Percentiles rank a stretch among this genome's conserved stretches.
These are phyloP conservation scores for Clathrus columnatus DNA, from an alignment of 768 basidiomycete genomes.

Conservation along the genomic window DNA sequence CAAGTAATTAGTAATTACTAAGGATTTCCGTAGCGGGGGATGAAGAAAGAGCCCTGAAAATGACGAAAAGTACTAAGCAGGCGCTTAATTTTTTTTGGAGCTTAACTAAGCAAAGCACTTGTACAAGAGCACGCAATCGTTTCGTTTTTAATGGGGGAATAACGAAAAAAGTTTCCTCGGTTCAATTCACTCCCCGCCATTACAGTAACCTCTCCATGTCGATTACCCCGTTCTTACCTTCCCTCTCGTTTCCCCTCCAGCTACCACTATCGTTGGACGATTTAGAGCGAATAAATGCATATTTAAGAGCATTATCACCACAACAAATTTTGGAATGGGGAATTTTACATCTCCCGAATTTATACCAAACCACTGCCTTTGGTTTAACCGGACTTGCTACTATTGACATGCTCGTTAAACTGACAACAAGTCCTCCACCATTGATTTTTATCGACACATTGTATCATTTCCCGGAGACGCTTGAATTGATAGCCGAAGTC, in stretches of 20 bases:
- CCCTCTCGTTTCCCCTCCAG: conserved; percentile 24
- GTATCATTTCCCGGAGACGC: conserved; percentile 92
- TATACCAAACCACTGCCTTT: conserved; percentile 95
- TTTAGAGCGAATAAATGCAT: conserved; percentile 60
- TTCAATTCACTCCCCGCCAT: background rate
- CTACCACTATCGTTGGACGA: conserved; percentile 52
- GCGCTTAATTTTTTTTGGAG: background rate
- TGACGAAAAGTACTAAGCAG: background rate
- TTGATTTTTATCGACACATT: conserved; percentile 96
- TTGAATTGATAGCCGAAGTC: conserved; percentile 80
- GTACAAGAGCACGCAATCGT: conserved; percentile 11
- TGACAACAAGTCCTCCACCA: conserved; percentile 60
- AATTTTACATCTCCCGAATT: conserved; percentile 61
- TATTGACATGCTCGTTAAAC: conserved; percentile 88
- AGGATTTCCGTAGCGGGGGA: background rate
- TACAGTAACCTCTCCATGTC: background rate
- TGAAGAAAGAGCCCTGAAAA: background rate
- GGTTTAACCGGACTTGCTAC: conserved; percentile 92
- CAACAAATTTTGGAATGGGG: conserved; percentile 86
- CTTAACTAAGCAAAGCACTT: background rate
- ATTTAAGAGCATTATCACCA: conserved; percentile 64
- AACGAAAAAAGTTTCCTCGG: background rate
- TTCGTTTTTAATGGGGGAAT: background rate
- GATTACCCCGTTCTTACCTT: background rate
- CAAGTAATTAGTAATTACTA: background rate